A percentile compares a stretch with the other conserved stretches of the same genome.
Conservation (phyloP, 139 green algal genomes). For the Tetraselmis chui region DNA sequence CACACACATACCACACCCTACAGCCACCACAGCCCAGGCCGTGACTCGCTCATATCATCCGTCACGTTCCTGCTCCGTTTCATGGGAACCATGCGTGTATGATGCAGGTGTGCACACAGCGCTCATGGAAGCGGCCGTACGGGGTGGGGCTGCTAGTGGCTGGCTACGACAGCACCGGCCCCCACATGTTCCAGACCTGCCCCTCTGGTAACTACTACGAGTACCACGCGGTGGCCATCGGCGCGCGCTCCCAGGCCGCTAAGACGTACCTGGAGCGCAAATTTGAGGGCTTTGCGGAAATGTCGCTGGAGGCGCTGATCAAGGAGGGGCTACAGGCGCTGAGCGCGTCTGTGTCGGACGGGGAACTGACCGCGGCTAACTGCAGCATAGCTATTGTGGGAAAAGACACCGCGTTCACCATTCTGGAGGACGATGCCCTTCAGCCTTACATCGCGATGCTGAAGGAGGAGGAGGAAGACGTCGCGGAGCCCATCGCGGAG, state of each 20-base stretch:
- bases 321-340: slow-evolving; percentile 67
- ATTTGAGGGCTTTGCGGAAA: slow-evolving; percentile 70
- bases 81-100: neutral
- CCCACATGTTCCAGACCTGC: slow-evolving; percentile 88
- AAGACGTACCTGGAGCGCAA: slow-evolving; percentile 96
- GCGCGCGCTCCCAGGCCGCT: slow-evolving; percentile 81
- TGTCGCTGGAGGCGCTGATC: slow-evolving; percentile 76
- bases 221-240: slow-evolving; percentile 95
- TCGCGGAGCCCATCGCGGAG: too few relatives aligned
- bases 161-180: slow-evolving; percentile 69
- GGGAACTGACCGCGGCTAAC: slow-evolving; percentile 80
- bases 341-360: slow-evolving; percentile 49
- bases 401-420: slow-evolving; percentile 59
- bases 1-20: too few relatives aligned
- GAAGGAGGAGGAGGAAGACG: slow-evolving; percentile 23
- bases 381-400: slow-evolving; percentile 75
- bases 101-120: slow-evolving; percentile 68
- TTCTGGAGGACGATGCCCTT: slow-evolving; percentile 74
- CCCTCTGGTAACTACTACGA: slow-evolving; percentile 95
- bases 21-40: too few relatives aligned
- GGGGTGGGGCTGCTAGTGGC: slow-evolving; percentile 90
- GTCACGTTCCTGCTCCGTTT: slow-evolving; percentile 4
- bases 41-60: too few relatives aligned
- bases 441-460: slow-evolving; percentile 46
- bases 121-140: slow-evolving; percentile 90